Percentiles rank a stretch among this genome's conserved stretches.
Evolutionary conservation across 345 rosid species (phyloP).

Genomic region (Gossypium bickii): DNA sequence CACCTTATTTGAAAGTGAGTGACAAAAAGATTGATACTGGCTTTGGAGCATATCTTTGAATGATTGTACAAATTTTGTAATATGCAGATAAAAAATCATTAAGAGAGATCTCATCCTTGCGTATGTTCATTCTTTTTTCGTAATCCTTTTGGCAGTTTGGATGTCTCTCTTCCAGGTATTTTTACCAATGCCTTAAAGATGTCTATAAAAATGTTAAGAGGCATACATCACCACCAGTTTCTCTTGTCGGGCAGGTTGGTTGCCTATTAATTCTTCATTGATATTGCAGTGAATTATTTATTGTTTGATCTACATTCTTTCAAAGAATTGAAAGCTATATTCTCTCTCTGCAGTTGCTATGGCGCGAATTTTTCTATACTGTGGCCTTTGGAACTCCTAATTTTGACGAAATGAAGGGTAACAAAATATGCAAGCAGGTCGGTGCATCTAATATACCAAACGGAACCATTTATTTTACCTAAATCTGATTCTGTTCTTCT

Average conservation of each 20-base stretch:
- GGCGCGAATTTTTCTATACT: constrained; percentile 94
- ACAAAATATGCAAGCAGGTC: constrained; percentile 90
- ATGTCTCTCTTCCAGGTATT: constrained; percentile 93
- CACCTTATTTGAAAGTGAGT: constrained; percentile 93
- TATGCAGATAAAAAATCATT: background rate
- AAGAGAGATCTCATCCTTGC: background rate
- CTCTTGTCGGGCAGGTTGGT: constrained; percentile 87
- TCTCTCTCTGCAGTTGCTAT: constrained; percentile 50
- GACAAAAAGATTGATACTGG: background rate
- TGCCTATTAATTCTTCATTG: constrained; percentile 13
- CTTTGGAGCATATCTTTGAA: background rate
- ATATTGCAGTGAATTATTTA: background rate
- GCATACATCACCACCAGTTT: constrained; percentile 89
- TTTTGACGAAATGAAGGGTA: constrained; percentile 81
- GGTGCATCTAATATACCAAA: constrained; percentile 2
- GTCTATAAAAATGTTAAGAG: constrained; percentile 54
- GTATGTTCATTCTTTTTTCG: constrained; percentile 1
- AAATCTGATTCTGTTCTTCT: background rate
- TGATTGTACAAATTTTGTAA: background rate
- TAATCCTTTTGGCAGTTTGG: constrained; percentile 70
- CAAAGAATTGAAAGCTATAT: constrained; percentile 19
- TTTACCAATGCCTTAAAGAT: constrained; percentile 72
- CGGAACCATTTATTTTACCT: background rate
- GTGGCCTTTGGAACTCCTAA: constrained; percentile 83
- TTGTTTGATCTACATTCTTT: constrained; percentile 10